Evolutionary conservation across 768 basidiomycete genomes (phyloP).

Genomic region (Suillus decipiens): DNA sequence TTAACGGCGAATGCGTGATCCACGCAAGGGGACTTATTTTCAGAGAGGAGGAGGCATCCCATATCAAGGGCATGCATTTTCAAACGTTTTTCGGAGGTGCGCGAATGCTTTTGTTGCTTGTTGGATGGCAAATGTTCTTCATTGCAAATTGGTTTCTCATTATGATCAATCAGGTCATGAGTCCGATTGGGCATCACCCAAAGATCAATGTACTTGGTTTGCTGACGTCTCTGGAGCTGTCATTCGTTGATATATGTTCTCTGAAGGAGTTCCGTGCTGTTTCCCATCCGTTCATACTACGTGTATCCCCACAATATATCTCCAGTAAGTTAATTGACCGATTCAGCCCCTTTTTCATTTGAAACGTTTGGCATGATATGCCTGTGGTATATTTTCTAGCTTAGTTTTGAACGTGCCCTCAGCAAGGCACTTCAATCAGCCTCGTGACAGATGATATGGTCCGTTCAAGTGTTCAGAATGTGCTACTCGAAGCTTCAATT

Average conservation of each 20-base stretch:
- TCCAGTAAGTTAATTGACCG: background rate
- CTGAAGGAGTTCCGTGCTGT: background rate
- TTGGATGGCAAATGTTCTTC: background rate
- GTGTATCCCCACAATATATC: background rate
- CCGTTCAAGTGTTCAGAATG: background rate
- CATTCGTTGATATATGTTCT: conserved; percentile 6
- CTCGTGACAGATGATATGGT: background rate
- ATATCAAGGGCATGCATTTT: conserved; percentile 70
- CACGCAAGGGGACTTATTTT: conserved; percentile 49
- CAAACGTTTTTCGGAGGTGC: conserved; percentile 80
- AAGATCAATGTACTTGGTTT: conserved; percentile 61
- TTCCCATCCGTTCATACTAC: background rate
- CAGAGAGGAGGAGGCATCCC: conserved; percentile 36
- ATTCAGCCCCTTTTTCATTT: background rate
- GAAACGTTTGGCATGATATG: background rate
- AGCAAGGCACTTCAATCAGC: background rate
- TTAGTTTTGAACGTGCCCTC: background rate
- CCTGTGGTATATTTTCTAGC: background rate
- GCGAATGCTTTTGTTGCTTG: conserved; percentile 14
- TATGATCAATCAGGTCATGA: conserved; percentile 43
- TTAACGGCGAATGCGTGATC: conserved; percentile 63
- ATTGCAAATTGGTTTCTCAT: background rate
- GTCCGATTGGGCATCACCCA: conserved; percentile 61
- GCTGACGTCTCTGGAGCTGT: conserved; percentile 54
- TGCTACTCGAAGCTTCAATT: background rate